Evolutionary conservation across 2,329 filamentous ascomycete genomes (phyloP).

Genomic region (Fusarium tupiense): DNA sequence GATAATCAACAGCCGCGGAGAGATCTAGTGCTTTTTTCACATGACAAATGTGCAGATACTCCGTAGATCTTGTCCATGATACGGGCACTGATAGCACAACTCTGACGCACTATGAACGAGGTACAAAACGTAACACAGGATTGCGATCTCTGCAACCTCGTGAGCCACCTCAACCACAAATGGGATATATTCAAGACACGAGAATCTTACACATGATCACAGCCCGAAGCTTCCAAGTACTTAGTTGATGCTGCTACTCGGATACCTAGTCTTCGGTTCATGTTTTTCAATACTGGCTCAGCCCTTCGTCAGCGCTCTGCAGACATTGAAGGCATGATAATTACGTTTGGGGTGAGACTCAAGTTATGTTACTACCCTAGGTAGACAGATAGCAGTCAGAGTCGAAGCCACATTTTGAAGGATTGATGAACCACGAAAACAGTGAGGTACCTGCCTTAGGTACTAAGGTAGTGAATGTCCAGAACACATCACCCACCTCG

Average conservation of each 20-base stretch:
- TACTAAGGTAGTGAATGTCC: neutral
- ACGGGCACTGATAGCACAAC: neutral
- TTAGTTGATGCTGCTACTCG: neutral
- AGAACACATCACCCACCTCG: no score
- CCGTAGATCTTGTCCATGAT: neutral
- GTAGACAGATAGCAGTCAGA: neutral
- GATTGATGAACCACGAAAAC: neutral
- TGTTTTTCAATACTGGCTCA: constrained; percentile 12
- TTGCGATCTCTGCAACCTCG: constrained; percentile 4
- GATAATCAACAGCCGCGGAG: neutral
- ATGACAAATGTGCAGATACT: neutral
- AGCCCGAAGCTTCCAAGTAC: neutral
- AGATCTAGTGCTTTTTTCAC: neutral
- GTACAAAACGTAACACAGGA: constrained; percentile 3
- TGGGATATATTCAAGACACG: constrained; percentile 8
- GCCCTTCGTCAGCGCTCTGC: neutral
- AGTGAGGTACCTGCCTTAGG: neutral
- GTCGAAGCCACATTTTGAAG: neutral
- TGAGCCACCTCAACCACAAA: constrained; percentile 9
- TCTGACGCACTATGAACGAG: neutral
- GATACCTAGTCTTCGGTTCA: neutral
- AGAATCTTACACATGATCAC: constrained; percentile 21
- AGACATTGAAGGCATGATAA: neutral
- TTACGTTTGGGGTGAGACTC: neutral
- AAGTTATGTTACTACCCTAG: neutral